Conservation (phyloP, 306 rosid species). For the Acacia crassicarpa region DNA sequence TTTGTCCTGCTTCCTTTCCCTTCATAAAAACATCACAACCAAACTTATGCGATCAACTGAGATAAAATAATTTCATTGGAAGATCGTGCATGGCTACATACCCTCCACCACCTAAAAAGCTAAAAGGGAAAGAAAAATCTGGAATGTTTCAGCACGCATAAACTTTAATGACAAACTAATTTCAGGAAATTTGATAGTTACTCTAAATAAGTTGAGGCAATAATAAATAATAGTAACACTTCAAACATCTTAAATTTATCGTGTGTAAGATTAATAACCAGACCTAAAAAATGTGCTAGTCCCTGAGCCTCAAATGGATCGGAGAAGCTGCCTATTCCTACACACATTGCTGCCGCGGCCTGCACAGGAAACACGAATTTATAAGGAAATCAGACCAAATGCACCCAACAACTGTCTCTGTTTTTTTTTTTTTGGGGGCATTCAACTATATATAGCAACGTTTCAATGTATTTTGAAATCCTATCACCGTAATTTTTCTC, state of each 20-base stretch:
- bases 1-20: neutral
- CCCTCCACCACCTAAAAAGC: neutral
- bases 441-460: neutral
- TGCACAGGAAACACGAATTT: constrained; percentile 32
- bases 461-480: constrained; percentile 15
- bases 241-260: neutral
- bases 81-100: neutral
- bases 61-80: neutral
- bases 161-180: neutral
- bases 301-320: constrained; percentile 95
- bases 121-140: neutral
- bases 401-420: neutral
- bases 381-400: constrained; percentile 24
- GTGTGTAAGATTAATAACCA: constrained; percentile 18
- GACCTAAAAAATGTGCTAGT: constrained; percentile 93
- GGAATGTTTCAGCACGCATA: neutral
- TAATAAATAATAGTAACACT: neutral
- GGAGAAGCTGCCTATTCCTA: constrained; percentile 91
- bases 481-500: neutral
- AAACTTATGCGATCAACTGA: neutral
- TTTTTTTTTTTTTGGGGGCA: neutral
- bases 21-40: neutral
- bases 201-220: neutral
- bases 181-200: neutral
- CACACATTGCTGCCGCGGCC: constrained; percentile 99